phyloP scores from a whole-genome alignment of 192 early-diverging fungal genomes.

The Haplosporangium gracile region DNA sequence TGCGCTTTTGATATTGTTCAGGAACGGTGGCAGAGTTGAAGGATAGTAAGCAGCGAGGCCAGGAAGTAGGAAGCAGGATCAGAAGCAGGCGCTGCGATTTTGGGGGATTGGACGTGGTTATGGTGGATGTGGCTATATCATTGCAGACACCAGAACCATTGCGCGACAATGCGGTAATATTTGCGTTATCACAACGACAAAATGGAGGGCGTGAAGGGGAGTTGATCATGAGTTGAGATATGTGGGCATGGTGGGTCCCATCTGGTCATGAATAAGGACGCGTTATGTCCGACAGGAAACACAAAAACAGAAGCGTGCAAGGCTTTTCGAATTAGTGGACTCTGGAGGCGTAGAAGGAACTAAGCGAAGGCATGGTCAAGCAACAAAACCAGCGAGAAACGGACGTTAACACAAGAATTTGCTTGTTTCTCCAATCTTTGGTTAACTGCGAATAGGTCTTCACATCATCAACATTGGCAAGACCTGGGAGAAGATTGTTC shows the following conservation, averaged over 20 bases:
- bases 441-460: conserved; percentile 69
- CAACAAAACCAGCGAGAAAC: neutral
- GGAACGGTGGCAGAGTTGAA: neutral
- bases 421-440: neutral
- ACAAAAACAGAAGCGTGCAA: neutral
- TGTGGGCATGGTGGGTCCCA: neutral
- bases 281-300: neutral
- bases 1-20: neutral
- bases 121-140: too few species aligned
- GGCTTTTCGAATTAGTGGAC: neutral
- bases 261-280: neutral
- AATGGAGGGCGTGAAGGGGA: neutral
- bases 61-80: neutral
- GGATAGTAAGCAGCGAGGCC: neutral
- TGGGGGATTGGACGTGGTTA: too few species aligned
- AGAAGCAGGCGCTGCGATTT: too few species aligned
- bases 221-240: neutral
- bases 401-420: too few species aligned
- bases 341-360: neutral
- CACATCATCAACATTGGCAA: conserved; percentile 99
- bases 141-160: too few species aligned
- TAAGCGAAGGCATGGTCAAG: too few species aligned
- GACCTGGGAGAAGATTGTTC: conserved; percentile 99
- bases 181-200: neutral
- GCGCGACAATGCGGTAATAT: neutral